These are phyloP conservation scores for Trypanosomatidae sp. DNA, from an alignment of 208 protist species.

Conservation along the genomic window DNA sequence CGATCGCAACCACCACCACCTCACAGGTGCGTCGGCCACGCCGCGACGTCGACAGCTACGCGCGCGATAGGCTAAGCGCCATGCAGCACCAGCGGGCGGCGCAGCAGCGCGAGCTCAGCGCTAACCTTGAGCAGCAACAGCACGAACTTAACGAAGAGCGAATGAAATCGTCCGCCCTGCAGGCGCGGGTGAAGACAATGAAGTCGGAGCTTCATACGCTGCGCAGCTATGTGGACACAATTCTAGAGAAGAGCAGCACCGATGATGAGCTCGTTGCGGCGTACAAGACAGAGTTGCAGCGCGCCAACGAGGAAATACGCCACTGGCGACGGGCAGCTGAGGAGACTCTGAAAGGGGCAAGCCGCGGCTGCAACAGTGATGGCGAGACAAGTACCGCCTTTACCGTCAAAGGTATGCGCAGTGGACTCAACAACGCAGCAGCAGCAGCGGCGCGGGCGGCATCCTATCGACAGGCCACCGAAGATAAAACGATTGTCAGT, in stretches of 20 bases:
- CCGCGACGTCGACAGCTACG: constrained; percentile 62
- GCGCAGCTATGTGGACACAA: constrained; percentile 45
- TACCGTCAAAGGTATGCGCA: constrained; percentile 7
- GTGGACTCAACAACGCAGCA: background rate
- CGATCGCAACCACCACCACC: constrained; percentile 5
- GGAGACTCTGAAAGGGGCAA: background rate
- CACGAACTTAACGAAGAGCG: constrained; percentile 40
- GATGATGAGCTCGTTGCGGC: constrained; percentile 74
- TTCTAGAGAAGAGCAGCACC: constrained; percentile 67
- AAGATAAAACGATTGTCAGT: background rate
- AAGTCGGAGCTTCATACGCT: constrained; percentile 65
- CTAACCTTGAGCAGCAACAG: constrained; percentile 22
- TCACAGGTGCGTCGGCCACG: constrained; percentile 15
- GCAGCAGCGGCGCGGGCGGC: constrained; percentile 3
- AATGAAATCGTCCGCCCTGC: constrained; percentile 34
- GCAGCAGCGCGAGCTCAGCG: constrained; percentile 45
- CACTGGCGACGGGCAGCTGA: constrained; percentile 9
- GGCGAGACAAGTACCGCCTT: background rate
- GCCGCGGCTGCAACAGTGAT: background rate
- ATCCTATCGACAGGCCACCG: constrained; percentile 8
- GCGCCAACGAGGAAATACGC: constrained; percentile 22
- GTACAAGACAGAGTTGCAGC: constrained; percentile 61
- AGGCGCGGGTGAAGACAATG: constrained; percentile 57
- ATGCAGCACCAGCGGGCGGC: constrained; percentile 44
- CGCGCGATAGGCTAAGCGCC: constrained; percentile 42